Percentiles rank a stretch among this genome's conserved stretches.
phyloP scores from a whole-genome alignment of 1,284 basidiomycete genomes.

The Serendipita sp. region DNA sequence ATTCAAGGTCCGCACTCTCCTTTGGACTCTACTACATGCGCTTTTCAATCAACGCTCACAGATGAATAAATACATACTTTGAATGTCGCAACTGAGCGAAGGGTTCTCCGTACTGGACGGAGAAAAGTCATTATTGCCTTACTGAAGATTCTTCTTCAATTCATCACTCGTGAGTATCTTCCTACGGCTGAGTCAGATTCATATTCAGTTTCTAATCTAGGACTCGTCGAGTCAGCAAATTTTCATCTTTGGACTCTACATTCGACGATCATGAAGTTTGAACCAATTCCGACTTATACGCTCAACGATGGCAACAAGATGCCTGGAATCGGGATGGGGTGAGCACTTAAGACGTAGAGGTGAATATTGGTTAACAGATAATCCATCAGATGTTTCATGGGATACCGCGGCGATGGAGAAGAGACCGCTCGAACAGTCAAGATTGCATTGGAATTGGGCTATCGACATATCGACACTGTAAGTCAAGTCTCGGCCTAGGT shows the following conservation, averaged over 20 bases:
- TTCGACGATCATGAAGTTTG: too few relatives aligned
- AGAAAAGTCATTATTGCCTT: too few relatives aligned
- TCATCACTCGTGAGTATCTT: too few relatives aligned
- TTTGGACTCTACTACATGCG: too few relatives aligned
- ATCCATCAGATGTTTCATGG: conserved; percentile 29
- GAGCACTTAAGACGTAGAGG: not conserved
- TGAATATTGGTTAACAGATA: not conserved
- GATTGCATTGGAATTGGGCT: conserved; percentile 24
- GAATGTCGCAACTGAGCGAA: too few relatives aligned
- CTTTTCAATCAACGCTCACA: too few relatives aligned
- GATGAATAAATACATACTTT: too few relatives aligned
- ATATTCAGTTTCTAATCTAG: too few relatives aligned
- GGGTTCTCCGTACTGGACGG: too few relatives aligned
- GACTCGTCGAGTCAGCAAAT: too few relatives aligned
- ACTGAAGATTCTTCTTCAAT: conserved; percentile 9
- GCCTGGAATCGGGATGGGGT: conserved; percentile 3
- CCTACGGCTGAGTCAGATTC: not conserved
- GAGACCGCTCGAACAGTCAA: conserved; percentile 25
- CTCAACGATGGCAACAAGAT: conserved; percentile 39
- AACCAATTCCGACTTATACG: conserved; percentile 20
- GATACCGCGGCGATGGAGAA: conserved; percentile 22
- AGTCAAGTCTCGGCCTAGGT: not conserved
- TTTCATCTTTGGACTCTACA: too few relatives aligned
- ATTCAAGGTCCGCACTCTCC: too few relatives aligned
- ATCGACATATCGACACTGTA: conserved; percentile 14